Base-by-base conservation (phyloP, 495 filamentous ascomycete species). In the Copromyces sp. region DNA sequence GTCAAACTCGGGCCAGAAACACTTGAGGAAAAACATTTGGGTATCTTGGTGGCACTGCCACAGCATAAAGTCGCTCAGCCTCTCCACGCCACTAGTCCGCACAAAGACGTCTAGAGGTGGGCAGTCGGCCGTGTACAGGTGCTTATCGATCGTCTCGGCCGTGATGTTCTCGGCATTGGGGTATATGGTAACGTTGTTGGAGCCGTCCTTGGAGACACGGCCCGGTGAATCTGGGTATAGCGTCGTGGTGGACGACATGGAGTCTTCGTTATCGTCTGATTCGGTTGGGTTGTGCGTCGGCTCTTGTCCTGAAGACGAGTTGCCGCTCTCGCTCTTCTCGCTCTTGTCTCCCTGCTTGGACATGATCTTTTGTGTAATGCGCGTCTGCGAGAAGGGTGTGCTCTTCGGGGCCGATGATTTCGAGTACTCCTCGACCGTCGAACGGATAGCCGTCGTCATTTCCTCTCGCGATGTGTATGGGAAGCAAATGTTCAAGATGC, bases 21-120 rank as follows among this genome's bases (percentile, higher is more conserved):
- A 95, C 72, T 97, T 88, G 47, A 97, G 80, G 82, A 98, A 99
- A 45, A 93, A 92, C 71, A 98, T 91, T 70, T 97, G 91, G 0
- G 95, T 98, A 59, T 95, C 85, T 77, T 96, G 86, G 76, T 98
- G 94, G 76, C 92, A 94, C 81, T 99, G 95, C 95, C 95, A 99
- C 70, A 99, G 89, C 94, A 99, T 94, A 77, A 98, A 99, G 78
- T 99, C 95, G 76, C 93, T 97, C 72, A 99, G 82, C 29, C 95
- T 87, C 77, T 94, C 91, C 12, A 99, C 95, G 38, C 93, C 95
- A 69, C 93, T 96, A 0, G 95, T 99, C 37, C 95, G 87, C 24
- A 99, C 85, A 37, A 98, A 87, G 0, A 99, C 84, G 75, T 99
- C 95, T 29, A 98, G 83, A 2, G 96, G 95, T 3, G 96, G 96